Base-by-base conservation (phyloP, 192 early-diverging fungal species). In the Phlyctochytrium arcticum region DNA sequence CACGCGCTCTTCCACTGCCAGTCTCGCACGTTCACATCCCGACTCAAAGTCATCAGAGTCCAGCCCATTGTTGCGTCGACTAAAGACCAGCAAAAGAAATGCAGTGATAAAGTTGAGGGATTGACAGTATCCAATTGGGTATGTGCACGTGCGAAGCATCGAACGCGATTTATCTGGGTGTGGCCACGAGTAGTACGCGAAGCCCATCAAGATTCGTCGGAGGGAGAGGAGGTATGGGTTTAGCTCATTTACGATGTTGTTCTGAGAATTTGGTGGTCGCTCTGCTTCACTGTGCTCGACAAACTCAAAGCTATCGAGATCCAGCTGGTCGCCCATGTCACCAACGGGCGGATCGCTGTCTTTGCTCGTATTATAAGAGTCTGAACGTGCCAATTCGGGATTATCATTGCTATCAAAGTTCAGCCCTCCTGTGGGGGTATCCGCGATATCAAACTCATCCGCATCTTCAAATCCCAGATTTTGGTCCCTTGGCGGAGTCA, bases 61-160 rank as follows among this genome's bases (percentile, higher is more conserved):
- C 32, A 69, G 69, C 10, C 44, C 54, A 5, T 24, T 21, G 33
- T 67, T 61, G 39, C 35, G 44, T 5, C 50, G 54, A 30, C 56
- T 39, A 76, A 67, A 77, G 24, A 89, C 85, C 6, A 93, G 69
- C 12, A 93, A 74, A 8, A 93, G 74, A 29, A 90, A 71, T 17
- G 85, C 91, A 32, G 75, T 89, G 48, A 93, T 71, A 49, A 90
- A 90, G 61, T 91, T 93, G 56, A 93, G 81, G 3, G 85, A 86
- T 67, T 93, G 91, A 67, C 89, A 90, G 74, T 93, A 93, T 6
- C 91, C 91, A 35, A 93, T 89, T 21, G 82, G 60, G 50, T 81
- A 81, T n/a, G n/a, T n/a, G n/a, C n/a, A n/a, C n/a, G n/a, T n/a
- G n/a, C n/a, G n/a, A n/a, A n/a, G n/a, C n/a, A n/a, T n/a, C n/a